Conservation (phyloP, 2,329 filamentous ascomycete species). For the Phialocephala sp. region DNA sequence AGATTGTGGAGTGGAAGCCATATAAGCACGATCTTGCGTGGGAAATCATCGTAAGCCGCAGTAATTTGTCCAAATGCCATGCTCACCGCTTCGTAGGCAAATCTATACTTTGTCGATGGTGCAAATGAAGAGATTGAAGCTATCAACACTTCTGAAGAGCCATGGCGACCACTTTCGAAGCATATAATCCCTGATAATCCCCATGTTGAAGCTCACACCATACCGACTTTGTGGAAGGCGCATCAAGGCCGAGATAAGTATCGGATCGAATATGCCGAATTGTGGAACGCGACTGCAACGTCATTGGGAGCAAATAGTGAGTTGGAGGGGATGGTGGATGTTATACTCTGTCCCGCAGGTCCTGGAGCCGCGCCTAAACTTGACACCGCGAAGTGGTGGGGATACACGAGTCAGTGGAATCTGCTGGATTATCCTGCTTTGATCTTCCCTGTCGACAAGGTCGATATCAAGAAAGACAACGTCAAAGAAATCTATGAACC, state of each 20-base stretch:
- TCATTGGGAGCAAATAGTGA: conserved; percentile 37
- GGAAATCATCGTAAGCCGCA: conserved; percentile 50
- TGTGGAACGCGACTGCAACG: conserved; percentile 42
- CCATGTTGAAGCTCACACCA: conserved; percentile 48
- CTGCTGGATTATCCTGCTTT: conserved; percentile 69
- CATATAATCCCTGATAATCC: conserved; percentile 63
- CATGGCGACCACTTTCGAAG: conserved; percentile 60
- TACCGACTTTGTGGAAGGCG: conserved; percentile 50
- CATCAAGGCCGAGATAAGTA: conserved; percentile 48
- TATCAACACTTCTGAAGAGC: conserved; percentile 61
- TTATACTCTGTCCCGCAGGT: conserved; percentile 65
- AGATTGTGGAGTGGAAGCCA: conserved; percentile 62
- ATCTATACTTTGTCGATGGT: conserved; percentile 63
- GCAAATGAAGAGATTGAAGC: conserved; percentile 57
- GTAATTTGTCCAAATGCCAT: conserved; percentile 18
- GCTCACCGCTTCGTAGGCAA: conserved; percentile 29
- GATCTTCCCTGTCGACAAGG: conserved; percentile 61
- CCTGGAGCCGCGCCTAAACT: conserved; percentile 59
- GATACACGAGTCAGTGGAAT: conserved; percentile 72
- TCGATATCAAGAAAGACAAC: conserved; percentile 40
- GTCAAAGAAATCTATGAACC: conserved; percentile 39
- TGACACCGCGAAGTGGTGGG: conserved; percentile 61
- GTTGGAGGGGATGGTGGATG: conserved; percentile 54
- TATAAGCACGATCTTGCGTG: conserved; percentile 58
- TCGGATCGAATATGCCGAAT: conserved; percentile 30